Base-by-base conservation (phyloP, 1,284 basidiomycete species). In the Neolentinus lepideus region DNA sequence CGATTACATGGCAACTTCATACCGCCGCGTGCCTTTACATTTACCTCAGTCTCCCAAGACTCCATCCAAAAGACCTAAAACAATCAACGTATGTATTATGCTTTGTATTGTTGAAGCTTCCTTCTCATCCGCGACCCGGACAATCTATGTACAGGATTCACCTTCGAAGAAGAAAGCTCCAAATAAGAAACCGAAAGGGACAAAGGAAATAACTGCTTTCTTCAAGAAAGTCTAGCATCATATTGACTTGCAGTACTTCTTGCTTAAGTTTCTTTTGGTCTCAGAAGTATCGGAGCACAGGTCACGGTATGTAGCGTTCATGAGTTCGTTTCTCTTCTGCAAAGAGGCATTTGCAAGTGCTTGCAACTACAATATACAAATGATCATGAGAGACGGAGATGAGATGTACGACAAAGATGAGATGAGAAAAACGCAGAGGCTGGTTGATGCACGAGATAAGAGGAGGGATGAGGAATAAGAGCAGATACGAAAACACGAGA, bases 381-480 rank as follows among this genome's bases (percentile, higher is more conserved):
- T 54, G 50, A 29, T 26, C 31, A 51, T n/a, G 53, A 55, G 57
- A 60, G 58, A 62, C 55, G 58, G 60, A 62, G 62, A 62, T 61
- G 63, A 65, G 64, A 66, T 59, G 60, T 55, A 63, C 59, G 60
- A 61, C 58, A 62, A 51, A 52, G 36, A 35, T 24, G 51, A 29
- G 54, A 48, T 22, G 25, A 31, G 31, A 11, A 21, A 19, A 55
- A 10, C 43, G 14, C 9, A 22, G 35, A 16, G 29, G 24, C 22
- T 48, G 36, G 45, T 9, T 43, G 38, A 43, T 43, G 38, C 47
- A 50, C 22, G 47, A 50, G 24, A 26, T 6, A 26, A 25, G 6
- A n/a, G 12, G 24, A n/a, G 12, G 24, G 22, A 16, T 21, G 27
- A 26, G 24, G 14, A 29, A 50, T 8, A 50, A 26, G 3, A 50